phyloP scores from a whole-genome alignment of 2,329 filamentous ascomycete species.

The Cercospora janseana region DNA sequence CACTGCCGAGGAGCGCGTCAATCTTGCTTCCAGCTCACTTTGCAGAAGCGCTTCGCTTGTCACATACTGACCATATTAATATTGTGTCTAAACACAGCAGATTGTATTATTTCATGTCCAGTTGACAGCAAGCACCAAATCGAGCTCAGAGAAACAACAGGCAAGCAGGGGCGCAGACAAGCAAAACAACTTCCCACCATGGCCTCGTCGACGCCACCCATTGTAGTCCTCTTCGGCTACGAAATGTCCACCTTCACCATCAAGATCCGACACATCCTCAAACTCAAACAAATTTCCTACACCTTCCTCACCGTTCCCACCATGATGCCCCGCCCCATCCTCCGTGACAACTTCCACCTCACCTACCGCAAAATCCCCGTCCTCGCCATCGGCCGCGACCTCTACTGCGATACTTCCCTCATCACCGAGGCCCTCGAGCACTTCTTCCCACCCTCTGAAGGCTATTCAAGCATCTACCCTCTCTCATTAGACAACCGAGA shows the following conservation, averaged over 20 bases:
- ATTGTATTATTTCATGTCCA: too few relatives aligned
- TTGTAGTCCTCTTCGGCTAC: slow-evolving; percentile 34
- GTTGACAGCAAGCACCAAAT: too few relatives aligned
- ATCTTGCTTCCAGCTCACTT: background rate
- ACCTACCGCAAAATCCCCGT: slow-evolving; percentile 43
- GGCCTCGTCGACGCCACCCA: slow-evolving; percentile 16
- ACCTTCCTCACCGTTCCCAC: slow-evolving; percentile 39
- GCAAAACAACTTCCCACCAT: background rate
- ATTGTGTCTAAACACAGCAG: too few relatives aligned
- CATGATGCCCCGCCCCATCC: slow-evolving; percentile 43
- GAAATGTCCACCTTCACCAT: slow-evolving; percentile 35
- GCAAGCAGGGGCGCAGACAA: background rate
- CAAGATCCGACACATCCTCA: slow-evolving; percentile 41
- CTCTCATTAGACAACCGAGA: slow-evolving; percentile 33
- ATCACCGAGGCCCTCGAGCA: slow-evolving; percentile 36
- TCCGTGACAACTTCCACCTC: slow-evolving; percentile 39
- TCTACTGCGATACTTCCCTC: slow-evolving; percentile 40
- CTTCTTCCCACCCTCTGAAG: slow-evolving; percentile 34
- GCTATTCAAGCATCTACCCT: slow-evolving; percentile 41
- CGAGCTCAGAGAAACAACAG: too few relatives aligned
- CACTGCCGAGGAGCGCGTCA: slow-evolving; percentile 1
- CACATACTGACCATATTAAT: too few relatives aligned
- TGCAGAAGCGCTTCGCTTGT: too few relatives aligned
- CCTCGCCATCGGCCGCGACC: slow-evolving; percentile 35
- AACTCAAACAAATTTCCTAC: slow-evolving; percentile 42